A percentile compares a stretch with the other conserved stretches of the same genome.
phyloP scores from a whole-genome alignment of 192 early-diverging fungal genomes.

The Cladochytrium replicatum region DNA sequence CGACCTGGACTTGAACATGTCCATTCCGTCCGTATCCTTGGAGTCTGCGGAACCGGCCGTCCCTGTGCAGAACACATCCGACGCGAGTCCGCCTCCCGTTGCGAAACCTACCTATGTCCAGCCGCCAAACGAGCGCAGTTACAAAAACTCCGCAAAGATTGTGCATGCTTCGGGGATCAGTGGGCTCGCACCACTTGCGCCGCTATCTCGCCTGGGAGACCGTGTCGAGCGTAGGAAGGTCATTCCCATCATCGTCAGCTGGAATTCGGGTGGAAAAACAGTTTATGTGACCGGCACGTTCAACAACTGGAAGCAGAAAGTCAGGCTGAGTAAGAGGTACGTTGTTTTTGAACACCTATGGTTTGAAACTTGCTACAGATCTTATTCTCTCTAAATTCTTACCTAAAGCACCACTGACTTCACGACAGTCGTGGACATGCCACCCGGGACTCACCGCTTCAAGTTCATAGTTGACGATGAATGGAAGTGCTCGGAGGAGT shows the following conservation, averaged over 20 bases:
- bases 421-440: constrained; percentile 72
- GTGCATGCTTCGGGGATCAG: constrained; percentile 17
- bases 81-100: too few relatives aligned
- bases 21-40: too few relatives aligned
- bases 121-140: background rate
- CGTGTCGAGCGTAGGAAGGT: constrained; percentile 10
- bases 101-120: too few relatives aligned
- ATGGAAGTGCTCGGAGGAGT: constrained; percentile 89
- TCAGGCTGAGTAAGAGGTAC: constrained; percentile 50
- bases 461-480: constrained; percentile 99
- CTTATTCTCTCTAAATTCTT: constrained; percentile 8
- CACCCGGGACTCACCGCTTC: constrained; percentile 87
- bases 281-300: constrained; percentile 95
- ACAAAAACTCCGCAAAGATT: constrained; percentile 14
- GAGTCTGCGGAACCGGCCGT: too few relatives aligned
- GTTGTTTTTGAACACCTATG: background rate
- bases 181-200: constrained; percentile 20
- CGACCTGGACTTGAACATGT: too few relatives aligned
- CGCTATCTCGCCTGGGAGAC: constrained; percentile 8
- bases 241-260: constrained; percentile 85
- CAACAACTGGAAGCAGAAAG: constrained; percentile 94
- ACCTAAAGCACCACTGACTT: constrained; percentile 58
- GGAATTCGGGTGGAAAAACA: constrained; percentile 68
- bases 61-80: too few relatives aligned
- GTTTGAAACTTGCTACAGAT: constrained; percentile 1